Base-by-base conservation (phyloP, 192 early-diverging fungal genomes). In the Backusella tuberculispora region DNA sequence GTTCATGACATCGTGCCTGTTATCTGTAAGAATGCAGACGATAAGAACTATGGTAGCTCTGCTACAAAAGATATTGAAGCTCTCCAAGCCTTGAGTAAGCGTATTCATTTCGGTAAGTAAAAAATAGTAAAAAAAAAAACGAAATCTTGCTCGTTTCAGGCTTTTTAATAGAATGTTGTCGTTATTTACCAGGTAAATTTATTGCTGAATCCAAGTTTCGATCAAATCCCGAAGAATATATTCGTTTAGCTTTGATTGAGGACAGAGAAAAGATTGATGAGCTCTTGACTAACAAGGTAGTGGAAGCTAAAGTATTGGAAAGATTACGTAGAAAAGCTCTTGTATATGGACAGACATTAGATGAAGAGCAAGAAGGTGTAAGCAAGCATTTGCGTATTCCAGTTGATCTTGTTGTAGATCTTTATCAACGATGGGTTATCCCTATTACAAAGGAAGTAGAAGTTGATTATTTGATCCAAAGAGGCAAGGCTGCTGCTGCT, bases 151-250 rank as follows among this genome's bases (percentile, higher is more conserved):
- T 43, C 10, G 10, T 43, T 43, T 43, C 42, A 43, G 42, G 4
- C 10, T 43, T 43, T 43, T 43, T 68, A 41, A 2, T 50, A 43
- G 37, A 37, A 45, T 29, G 14, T 73, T 15, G 15, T 40, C 66
- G 15, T 69, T 8, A 17, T 0, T 71, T 47, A 44, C 15, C 56
- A 95, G 92, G 96, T 64, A 98, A 98, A 80, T 99, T 96, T 79
- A 93, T 98, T 37, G 97, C 97, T 26, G 98, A 99, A 80, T 92
- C 96, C 24, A 99, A 99, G 84, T 99, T 99, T 83, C 90, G 96
- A 92, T 81, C 92, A 88, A 43, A 76, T 72, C 63, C 77, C 81
- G 72, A 78, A 34, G 81, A 78, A 66, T 83, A 83, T 37, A 74
- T 64, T 13, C 74, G 68, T 13, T 50, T 83, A 4, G 81, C 81